These are phyloP conservation scores for Haberlea rhodopensis DNA, from an alignment of 257 asterid genomes.

Conservation along the genomic window DNA sequence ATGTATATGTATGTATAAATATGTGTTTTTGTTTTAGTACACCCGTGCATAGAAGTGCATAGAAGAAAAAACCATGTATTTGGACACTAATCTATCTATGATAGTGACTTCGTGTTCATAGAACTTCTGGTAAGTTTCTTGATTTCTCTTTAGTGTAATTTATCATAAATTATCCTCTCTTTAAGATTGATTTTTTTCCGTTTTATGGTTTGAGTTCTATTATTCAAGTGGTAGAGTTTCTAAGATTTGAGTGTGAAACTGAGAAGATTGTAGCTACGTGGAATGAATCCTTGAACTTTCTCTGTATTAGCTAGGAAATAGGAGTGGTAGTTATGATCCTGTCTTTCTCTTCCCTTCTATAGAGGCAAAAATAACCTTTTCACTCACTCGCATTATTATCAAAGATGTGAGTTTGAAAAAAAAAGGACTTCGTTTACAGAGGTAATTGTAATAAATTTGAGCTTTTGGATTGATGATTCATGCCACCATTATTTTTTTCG, in stretches of 20 bases:
- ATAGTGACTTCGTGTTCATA: conserved; percentile 18
- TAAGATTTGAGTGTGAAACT: conserved; percentile 22
- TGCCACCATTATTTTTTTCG: background rate
- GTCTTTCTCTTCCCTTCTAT: conserved; percentile 30
- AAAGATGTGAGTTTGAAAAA: conserved; percentile 17
- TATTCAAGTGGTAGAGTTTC: conserved; percentile 23
- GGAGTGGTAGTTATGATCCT: conserved; percentile 24
- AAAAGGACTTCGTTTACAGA: background rate
- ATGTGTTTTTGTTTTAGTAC: too few relatives aligned
- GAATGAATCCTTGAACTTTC: conserved; percentile 22
- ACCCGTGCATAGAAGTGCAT: too few relatives aligned
- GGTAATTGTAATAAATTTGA: conserved; percentile 18
- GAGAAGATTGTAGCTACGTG: conserved; percentile 7
- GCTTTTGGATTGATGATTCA: background rate
- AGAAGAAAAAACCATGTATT: too few relatives aligned
- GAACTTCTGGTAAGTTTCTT: conserved; percentile 22
- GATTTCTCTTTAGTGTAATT: conserved; percentile 14
- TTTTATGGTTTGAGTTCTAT: conserved; percentile 3
- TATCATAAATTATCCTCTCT: conserved; percentile 10
- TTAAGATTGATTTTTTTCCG: background rate
- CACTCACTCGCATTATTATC: conserved; percentile 26
- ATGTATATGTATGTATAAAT: too few relatives aligned
- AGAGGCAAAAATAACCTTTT: conserved; percentile 27
- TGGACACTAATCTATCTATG: too few relatives aligned
- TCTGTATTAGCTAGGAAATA: conserved; percentile 5